Base-by-base conservation (phyloP, 2,329 filamentous ascomycete genomes). In the Ophiostoma ips region DNA sequence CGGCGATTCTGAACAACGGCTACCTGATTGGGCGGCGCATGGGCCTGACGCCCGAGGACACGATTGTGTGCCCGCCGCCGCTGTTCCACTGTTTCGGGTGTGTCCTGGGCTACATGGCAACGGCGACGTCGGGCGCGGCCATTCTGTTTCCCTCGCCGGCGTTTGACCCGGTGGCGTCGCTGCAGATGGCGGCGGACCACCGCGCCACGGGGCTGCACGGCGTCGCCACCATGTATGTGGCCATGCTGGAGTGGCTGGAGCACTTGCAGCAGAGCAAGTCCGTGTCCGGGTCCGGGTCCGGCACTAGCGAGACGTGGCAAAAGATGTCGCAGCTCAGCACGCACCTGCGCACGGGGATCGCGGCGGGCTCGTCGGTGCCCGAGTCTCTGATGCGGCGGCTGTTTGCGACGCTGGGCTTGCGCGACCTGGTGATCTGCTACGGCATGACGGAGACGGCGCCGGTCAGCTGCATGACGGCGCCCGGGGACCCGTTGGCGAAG, bases 21-120 rank as follows among this genome's bases (percentile, higher is more conserved):
- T 73, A 76, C 28, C 78, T 88, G 50, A 94, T 96, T 57, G 92
- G 85, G 0, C 70, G 82, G 58, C 76, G 89, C 40, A 95, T 96
- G 89, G 77, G 83, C 0, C 73, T 98, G 12, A 82, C 76, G 0
- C 71, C 82, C 0, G 57, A 70, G 0, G 92, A 96, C 63, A 72
- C 83, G 6, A 80, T 94, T 46, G 87, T 87, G 60, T 90, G 87
- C 56, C 87, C 88, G 15, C 87, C 87, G 1, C 88, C 88, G 0
- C 71, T 95, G 2, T 94, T 94, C 63, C 79, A 83, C 68, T 96
- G 92, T 68, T 96, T 96, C 64, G 92, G 92, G 49, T 83, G 76
- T 60, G 83, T 95, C 8, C 71, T 96, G 1, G 90, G 92, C n/a
- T 94, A 92, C 68, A 94, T 95, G 86, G 90, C 92, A 0, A 92